Percentiles rank a stretch among this genome's conserved stretches.
phyloP scores from a whole-genome alignment of 306 rosid genomes.

The Pyrus bretschneideri region DNA sequence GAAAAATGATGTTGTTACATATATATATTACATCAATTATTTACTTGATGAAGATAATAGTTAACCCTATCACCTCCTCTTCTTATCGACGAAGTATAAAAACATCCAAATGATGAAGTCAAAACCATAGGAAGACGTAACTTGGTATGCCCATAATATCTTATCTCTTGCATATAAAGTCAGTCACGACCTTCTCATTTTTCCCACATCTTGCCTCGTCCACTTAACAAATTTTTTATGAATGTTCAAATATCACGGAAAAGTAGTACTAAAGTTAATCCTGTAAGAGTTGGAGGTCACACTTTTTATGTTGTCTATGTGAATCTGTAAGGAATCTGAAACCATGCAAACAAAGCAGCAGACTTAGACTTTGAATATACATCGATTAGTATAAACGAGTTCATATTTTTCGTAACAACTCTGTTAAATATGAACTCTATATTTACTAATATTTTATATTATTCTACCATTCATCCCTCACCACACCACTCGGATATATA shows the following conservation, averaged over 20 bases:
- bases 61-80: neutral
- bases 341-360: neutral
- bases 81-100: neutral
- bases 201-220: neutral
- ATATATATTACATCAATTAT: neutral
- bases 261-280: neutral
- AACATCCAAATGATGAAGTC: neutral
- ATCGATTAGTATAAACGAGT: no score
- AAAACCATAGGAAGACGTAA: conserved; percentile 6
- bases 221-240: neutral
- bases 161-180: neutral
- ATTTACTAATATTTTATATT: no score
- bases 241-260: conserved; percentile 12
- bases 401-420: no score
- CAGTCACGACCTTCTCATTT: neutral
- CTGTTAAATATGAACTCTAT: no score
- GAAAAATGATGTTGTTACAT: neutral
- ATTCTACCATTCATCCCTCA: no score
- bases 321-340: neutral
- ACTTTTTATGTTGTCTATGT: neutral
- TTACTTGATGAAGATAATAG: neutral
- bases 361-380: no score
- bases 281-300: neutral
- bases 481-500: no score
- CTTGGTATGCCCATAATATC: neutral